phyloP scores from a whole-genome alignment of 2,329 filamentous ascomycete genomes.

The Ascochyta fabae region DNA sequence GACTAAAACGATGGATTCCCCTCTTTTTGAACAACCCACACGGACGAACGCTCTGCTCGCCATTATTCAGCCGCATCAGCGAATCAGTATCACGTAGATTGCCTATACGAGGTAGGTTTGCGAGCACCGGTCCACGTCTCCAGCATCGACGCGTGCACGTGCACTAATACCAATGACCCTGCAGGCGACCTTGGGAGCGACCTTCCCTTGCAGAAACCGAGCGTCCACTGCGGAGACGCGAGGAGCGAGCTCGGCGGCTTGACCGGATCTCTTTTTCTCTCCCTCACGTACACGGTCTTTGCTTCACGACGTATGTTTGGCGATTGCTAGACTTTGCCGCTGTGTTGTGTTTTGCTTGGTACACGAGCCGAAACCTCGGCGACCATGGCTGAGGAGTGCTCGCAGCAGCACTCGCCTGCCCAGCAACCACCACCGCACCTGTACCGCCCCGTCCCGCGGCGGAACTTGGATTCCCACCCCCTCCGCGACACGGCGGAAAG shows the following conservation, averaged over 20 bases:
- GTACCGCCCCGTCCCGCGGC: conserved; percentile 48
- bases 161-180: conserved; percentile 22
- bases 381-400: conserved; percentile 37
- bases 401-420: conserved; percentile 13
- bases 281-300: conserved; percentile 2
- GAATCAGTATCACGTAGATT: conserved; percentile 11
- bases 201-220: conserved; percentile 33
- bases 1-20: neutral
- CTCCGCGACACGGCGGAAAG: conserved; percentile 36
- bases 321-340: neutral
- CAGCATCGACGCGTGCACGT: conserved; percentile 26
- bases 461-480: conserved; percentile 35
- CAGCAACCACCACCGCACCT: conserved; percentile 39
- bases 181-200: conserved; percentile 24
- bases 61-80: conserved; percentile 4
- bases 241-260: neutral
- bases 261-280: conserved; percentile 1
- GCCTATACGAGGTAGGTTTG: conserved; percentile 35
- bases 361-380: neutral
- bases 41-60: neutral
- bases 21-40: neutral
- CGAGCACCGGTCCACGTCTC: conserved; percentile 11
- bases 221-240: conserved; percentile 21
- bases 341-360: neutral
- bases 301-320: conserved; percentile 2